Evolutionary conservation across 2,329 filamentous ascomycete species (phyloP), one percentile per base, ranked within the genome.

Genomic region (Paraphoma sp.): DNA sequence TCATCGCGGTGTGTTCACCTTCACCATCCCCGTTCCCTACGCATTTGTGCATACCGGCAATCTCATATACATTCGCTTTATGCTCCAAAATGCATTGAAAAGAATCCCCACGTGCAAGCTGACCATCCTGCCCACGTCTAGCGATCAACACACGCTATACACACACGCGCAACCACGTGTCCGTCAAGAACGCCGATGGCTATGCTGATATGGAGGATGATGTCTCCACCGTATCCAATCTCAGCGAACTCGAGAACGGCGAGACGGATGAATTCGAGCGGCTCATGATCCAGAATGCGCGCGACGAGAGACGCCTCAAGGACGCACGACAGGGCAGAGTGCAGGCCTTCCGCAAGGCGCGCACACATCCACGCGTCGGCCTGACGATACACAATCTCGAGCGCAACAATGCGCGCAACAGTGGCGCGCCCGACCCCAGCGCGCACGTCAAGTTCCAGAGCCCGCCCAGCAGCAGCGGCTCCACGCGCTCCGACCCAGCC

Each of bases 191-290:
- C 14, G 33, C 33, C 33, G 33, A 36, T 36, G 33, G 62, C 50
- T 47, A 44, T 42, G 49, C 48, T 40, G 52, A 59, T 40, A 73
- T 73, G 69, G 62, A 62, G 33, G 57, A 64, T 36, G 33, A 36
- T 36, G 33, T 36, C 6, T 10, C 33, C 2, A 36, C 33, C 31
- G 59, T 67, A 14, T 71, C 78, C 10, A 73, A 71, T 33, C 59
- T 80, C 38, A 78, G 71, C 31, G 71, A 71, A 10, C 63, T 80
- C 51, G 79, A 80, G 42, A 76, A 78, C 57, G 78, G 78, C 54
- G 62, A 62, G 33, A 70, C 68, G 43, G 79, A 82, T 62, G 79
- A 81, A 1, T 81, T 83, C 56, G 80, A 80, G 14, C 72, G 72
- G 49, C 71, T 70, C 48, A 75, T 82, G 60, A 70, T 82, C 46